Evolutionary conservation across 345 rosid genomes (phyloP).

Genomic region (Camelina hispida): DNA sequence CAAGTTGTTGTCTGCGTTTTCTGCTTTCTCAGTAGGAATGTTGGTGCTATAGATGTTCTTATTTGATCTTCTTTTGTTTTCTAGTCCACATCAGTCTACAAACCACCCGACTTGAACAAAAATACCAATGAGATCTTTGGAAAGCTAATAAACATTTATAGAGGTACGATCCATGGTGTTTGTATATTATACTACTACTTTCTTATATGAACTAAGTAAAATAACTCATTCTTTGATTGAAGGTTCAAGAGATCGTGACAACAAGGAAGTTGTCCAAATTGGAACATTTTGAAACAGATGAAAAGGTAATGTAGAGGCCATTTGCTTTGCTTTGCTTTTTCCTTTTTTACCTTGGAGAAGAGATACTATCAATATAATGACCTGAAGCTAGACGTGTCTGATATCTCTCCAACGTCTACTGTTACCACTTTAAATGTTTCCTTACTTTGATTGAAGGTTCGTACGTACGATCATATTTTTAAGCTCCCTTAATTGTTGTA

Average conservation of each 20-base stretch:
- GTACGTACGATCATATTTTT: slow-evolving; percentile 42
- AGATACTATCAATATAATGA: slow-evolving; percentile 3
- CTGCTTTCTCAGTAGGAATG: background rate
- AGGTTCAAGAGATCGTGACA: slow-evolving; percentile 94
- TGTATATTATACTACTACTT: background rate
- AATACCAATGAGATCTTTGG: slow-evolving; percentile 85
- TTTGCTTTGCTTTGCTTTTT: background rate
- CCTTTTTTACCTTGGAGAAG: background rate
- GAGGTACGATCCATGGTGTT: slow-evolving; percentile 53
- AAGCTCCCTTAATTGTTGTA: slow-evolving; percentile 4
- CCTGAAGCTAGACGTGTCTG: slow-evolving; percentile 19
- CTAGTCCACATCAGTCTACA: slow-evolving; percentile 57
- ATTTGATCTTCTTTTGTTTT: slow-evolving; percentile 23
- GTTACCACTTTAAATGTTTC: slow-evolving; percentile 18
- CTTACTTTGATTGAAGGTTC: slow-evolving; percentile 58
- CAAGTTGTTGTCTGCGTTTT: background rate
- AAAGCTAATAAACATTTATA: slow-evolving; percentile 83
- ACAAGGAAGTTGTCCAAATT: slow-evolving; percentile 88
- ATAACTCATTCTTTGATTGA: slow-evolving; percentile 52
- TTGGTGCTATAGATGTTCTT: slow-evolving; percentile 1
- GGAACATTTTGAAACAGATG: slow-evolving; percentile 94
- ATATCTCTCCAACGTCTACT: background rate
- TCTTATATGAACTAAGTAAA: slow-evolving; percentile 20
- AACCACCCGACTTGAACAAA: slow-evolving; percentile 87
- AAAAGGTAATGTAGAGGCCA: slow-evolving; percentile 61